Evolutionary conservation across 2,329 filamentous ascomycete genomes (phyloP).

Genomic region (Balansia obtecta): DNA sequence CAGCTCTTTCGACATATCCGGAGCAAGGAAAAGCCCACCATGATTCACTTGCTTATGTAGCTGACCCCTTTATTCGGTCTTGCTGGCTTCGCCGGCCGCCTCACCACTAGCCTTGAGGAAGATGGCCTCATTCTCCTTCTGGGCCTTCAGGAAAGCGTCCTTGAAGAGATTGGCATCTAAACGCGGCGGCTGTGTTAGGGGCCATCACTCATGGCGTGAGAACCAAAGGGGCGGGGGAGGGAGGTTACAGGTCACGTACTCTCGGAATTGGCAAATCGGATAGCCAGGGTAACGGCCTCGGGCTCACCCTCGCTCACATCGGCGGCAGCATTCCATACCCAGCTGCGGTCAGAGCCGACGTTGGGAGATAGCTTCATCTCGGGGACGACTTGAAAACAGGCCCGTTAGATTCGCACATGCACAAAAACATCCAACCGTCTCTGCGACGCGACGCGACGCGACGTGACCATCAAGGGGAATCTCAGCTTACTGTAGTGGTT

Average conservation of each 20-base stretch:
- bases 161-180: constrained; percentile 94
- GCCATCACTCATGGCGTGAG: not conserved
- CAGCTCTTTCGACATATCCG: constrained; percentile 3
- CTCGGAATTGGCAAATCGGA: constrained; percentile 94
- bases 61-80: constrained; percentile 4
- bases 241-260: constrained; percentile 48
- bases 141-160: constrained; percentile 92
- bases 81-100: not conserved
- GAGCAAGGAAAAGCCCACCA: not conserved
- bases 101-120: constrained; percentile 42
- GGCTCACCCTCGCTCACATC: constrained; percentile 98
- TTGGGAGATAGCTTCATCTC: constrained; percentile 99
- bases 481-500: constrained; percentile 86
- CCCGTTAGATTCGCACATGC: constrained; percentile 3
- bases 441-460: not conserved
- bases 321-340: constrained; percentile 97
- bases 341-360: constrained; percentile 93
- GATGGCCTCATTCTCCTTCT: constrained; percentile 86
- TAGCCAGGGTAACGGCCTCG: constrained; percentile 89
- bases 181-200: not conserved
- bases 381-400: constrained; percentile 62
- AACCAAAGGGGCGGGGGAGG: not conserved
- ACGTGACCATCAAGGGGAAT: not conserved
- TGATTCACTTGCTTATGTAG: not conserved
- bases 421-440: not conserved